phyloP scores from a whole-genome alignment of 2,329 filamentous ascomycete genomes.

The Plectosphaerella sp. region DNA sequence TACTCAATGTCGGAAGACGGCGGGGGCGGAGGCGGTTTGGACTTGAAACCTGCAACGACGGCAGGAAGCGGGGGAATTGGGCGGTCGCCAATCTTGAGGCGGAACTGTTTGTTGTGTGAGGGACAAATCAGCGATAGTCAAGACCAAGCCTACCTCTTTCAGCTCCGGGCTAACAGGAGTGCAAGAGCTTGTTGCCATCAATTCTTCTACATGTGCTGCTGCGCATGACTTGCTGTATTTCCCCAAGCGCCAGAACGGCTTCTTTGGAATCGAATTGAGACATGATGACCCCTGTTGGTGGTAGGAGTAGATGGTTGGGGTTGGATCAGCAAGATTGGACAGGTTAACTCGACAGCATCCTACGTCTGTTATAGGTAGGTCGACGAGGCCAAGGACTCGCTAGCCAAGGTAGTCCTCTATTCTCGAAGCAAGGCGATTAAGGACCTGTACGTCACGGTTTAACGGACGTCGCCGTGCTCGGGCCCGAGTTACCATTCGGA shows the following conservation, averaged over 20 bases:
- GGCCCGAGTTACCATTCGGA: too few relatives aligned
- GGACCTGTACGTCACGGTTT: too few relatives aligned
- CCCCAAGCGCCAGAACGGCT: not conserved
- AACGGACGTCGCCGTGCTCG: too few relatives aligned
- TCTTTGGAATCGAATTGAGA: not conserved
- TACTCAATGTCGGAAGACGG: slow-evolving; percentile 1
- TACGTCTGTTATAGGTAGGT: too few relatives aligned
- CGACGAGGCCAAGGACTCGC: too few relatives aligned
- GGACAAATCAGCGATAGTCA: not conserved
- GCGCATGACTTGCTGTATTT: not conserved
- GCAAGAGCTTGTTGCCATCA: not conserved
- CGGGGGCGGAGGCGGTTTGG: slow-evolving; percentile 1
- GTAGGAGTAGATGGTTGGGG: too few relatives aligned
- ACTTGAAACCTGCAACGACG: not conserved
- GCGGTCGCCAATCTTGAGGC: not conserved
- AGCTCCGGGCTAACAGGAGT: not conserved
- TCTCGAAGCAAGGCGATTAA: too few relatives aligned
- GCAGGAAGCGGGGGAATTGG: not conserved
- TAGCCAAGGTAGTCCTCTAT: too few relatives aligned
- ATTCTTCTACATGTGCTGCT: not conserved
- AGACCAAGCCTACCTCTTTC: not conserved
- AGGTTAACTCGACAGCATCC: too few relatives aligned
- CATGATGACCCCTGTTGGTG: not conserved
- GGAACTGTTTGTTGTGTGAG: not conserved
- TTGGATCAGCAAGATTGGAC: too few relatives aligned